Evolutionary conservation across 2,329 filamentous ascomycete genomes (phyloP).

Genomic region (Ustulina deusta): DNA sequence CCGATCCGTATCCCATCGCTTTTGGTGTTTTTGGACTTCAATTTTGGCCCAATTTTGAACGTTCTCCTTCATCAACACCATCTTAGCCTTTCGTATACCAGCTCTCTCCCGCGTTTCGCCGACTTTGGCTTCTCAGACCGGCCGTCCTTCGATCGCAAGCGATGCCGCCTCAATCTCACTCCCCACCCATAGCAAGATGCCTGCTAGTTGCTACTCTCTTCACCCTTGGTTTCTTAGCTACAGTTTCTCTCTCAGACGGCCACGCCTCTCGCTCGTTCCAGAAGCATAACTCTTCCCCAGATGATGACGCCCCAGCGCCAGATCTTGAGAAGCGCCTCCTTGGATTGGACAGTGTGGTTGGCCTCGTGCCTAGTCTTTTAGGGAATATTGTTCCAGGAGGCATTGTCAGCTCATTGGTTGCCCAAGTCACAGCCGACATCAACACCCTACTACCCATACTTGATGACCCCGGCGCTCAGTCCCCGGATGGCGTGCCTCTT

Average conservation of each 20-base stretch:
- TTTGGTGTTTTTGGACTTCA: conserved; percentile 51
- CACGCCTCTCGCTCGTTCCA: conserved; percentile 26
- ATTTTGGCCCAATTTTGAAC: conserved; percentile 49
- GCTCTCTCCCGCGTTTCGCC: conserved; percentile 9
- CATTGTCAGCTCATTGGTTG: conserved; percentile 34
- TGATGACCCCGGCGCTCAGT: conserved; percentile 28
- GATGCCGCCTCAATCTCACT: conserved; percentile 40
- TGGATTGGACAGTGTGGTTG: conserved; percentile 34
- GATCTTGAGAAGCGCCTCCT: conserved; percentile 37
- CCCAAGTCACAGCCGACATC: conserved; percentile 38
- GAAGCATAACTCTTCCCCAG: conserved; percentile 11
- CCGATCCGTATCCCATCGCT: conserved; percentile 37
- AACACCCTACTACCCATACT: conserved; percentile 35
- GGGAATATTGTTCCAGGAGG: conserved; percentile 35
- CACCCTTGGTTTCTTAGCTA: conserved; percentile 37
- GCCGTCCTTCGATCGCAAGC: conserved; percentile 18
- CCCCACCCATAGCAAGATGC: conserved; percentile 37
- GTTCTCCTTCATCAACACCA: conserved; percentile 34
- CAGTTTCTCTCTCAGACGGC: conserved; percentile 28
- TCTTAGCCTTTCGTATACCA: conserved; percentile 34
- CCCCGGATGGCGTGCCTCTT: conserved; percentile 39
- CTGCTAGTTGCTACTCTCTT: conserved; percentile 40
- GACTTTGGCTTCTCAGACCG: conserved; percentile 7
- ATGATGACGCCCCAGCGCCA: conserved; percentile 6
- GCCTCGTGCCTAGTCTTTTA: conserved; percentile 34